A percentile compares a stretch with the other conserved stretches of the same genome.
Conservation (phyloP, 1,139 yeast genomes). For the Hansenula lynferdii region DNA sequence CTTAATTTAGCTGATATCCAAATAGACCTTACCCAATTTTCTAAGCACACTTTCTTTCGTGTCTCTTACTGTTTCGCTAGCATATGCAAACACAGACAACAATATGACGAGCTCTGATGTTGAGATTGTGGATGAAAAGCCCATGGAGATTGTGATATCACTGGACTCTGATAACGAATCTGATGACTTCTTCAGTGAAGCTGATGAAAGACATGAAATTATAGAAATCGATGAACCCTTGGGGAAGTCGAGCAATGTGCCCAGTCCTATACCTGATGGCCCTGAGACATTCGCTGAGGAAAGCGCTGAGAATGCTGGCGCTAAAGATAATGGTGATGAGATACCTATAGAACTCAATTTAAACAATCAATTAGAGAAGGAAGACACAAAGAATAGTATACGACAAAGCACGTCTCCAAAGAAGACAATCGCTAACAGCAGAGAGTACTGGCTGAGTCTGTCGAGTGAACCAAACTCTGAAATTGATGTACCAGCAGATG, state of each 20-base stretch:
- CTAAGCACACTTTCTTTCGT: too few species aligned
- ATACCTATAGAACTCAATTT: neutral
- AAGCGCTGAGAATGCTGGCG: neutral
- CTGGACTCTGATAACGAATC: neutral
- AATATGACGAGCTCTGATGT: neutral
- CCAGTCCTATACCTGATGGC: slow-evolving; percentile 12
- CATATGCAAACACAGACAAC: neutral
- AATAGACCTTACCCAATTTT: too few species aligned
- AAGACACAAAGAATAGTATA: too few species aligned
- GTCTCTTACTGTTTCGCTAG: too few species aligned
- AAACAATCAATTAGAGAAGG: neutral
- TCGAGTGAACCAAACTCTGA: neutral
- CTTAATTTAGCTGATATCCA: too few species aligned
- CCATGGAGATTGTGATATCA: neutral
- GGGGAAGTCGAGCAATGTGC: slow-evolving; percentile 20
- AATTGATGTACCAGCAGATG: neutral
- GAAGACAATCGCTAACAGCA: neutral
- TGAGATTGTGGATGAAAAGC: neutral
- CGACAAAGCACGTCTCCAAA: neutral
- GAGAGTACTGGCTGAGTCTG: neutral
- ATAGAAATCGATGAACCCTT: slow-evolving; percentile 18
- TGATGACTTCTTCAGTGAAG: neutral
- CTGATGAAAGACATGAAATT: slow-evolving; percentile 16
- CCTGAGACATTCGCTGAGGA: neutral
- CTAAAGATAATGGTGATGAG: neutral